Percentiles rank a stretch among this genome's conserved stretches.
Evolutionary conservation across 306 rosid genomes (phyloP).

Genomic region (Cucurbita argyrosperma): DNA sequence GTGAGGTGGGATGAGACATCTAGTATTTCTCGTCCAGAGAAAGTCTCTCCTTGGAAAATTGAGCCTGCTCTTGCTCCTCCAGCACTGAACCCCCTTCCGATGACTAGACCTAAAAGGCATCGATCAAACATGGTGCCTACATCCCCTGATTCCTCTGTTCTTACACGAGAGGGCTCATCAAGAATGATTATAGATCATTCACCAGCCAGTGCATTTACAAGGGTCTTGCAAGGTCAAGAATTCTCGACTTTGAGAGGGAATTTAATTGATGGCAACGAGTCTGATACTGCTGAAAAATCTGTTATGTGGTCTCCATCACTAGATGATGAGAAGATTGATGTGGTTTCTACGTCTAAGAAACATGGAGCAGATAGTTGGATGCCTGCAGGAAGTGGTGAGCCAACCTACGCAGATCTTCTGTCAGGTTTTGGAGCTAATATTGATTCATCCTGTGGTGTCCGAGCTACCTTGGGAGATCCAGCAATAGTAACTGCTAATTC

Average conservation of each 20-base stretch:
- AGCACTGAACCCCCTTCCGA: conserved; percentile 58
- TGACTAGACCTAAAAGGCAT: conserved; percentile 73
- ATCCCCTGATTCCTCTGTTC: conserved; percentile 76
- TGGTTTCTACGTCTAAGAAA: conserved; percentile 49
- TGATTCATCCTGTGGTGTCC: conserved; percentile 24
- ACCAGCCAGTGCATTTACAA: conserved; percentile 44
- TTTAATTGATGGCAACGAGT: conserved; percentile 38
- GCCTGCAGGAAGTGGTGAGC: conserved; percentile 51
- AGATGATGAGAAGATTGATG: conserved; percentile 54
- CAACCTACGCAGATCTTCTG: conserved; percentile 62
- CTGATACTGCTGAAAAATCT: conserved; percentile 53
- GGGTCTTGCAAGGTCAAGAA: conserved; percentile 99
- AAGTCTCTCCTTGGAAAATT: conserved; percentile 92
- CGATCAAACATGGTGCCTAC: conserved; percentile 56
- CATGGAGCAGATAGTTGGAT: conserved; percentile 50
- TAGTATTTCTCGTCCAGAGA: conserved; percentile 77
- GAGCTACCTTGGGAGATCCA: conserved; percentile 28
- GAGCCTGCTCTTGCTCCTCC: conserved; percentile 92
- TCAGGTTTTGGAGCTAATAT: conserved; percentile 50
- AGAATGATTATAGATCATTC: conserved; percentile 54
- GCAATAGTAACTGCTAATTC: conserved; percentile 19
- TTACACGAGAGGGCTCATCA: conserved; percentile 62
- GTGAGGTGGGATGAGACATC: conserved; percentile 98
- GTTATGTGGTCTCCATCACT: conserved; percentile 38
- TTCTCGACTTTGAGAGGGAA: conserved; percentile 61